A percentile compares a stretch with the other conserved stretches of the same genome.
phyloP scores from a whole-genome alignment of 2,329 filamentous ascomycete species.

The Grosmannia huntii region DNA sequence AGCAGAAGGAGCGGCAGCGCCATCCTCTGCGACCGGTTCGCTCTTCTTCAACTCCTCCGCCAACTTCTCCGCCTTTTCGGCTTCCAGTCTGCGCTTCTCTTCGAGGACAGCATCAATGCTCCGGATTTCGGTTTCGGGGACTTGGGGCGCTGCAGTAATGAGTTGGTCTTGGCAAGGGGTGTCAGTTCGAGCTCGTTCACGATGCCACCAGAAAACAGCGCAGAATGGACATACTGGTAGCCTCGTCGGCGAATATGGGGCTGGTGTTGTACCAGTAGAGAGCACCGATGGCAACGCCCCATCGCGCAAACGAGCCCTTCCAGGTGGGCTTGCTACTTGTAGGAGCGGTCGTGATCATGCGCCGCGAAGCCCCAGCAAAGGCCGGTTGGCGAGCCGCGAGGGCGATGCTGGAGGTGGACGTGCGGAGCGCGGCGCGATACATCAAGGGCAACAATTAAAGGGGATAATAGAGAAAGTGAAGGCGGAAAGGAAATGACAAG shows the following conservation, averaged over 20 bases:
- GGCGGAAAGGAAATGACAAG: neutral
- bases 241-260: constrained; percentile 73
- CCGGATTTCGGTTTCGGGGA: constrained; percentile 42
- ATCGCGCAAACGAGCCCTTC: constrained; percentile 63
- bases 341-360: constrained; percentile 41
- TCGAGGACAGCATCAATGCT: constrained; percentile 57
- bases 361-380: constrained; percentile 28
- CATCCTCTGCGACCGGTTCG: constrained; percentile 10
- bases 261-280: constrained; percentile 95
- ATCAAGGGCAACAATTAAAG: constrained; percentile 19
- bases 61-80: constrained; percentile 1
- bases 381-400: constrained; percentile 27
- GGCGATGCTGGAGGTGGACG: constrained; percentile 29
- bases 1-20: constrained; percentile 11
- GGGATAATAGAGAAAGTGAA: constrained; percentile 7
- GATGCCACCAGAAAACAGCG: constrained; percentile 5
- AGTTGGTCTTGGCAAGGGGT: constrained; percentile 16
- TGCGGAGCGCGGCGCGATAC: constrained; percentile 40
- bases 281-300: constrained; percentile 61
- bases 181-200: neutral
- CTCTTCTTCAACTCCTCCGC: constrained; percentile 9
- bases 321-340: constrained; percentile 62
- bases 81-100: constrained; percentile 42
- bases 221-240: constrained; percentile 46
- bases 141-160: constrained; percentile 32